These are phyloP conservation scores for Rostrohypoxylon terebratum DNA, from an alignment of 495 filamentous ascomycete genomes.

Conservation along the genomic window DNA sequence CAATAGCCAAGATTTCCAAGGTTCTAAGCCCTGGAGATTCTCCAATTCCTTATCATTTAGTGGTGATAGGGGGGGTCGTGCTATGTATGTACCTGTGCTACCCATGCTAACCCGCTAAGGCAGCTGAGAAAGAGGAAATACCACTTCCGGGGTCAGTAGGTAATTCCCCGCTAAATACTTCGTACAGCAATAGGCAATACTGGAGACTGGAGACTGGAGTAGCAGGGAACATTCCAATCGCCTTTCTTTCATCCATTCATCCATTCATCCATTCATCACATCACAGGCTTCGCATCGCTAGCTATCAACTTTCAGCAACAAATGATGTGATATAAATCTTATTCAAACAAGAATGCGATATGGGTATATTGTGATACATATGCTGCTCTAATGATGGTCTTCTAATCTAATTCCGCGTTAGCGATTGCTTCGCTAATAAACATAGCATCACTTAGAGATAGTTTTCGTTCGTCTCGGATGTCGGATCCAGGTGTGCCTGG, in stretches of 20 bases:
- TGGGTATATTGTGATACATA: constrained; percentile 33
- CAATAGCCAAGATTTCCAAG: constrained; percentile 32
- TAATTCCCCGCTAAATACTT: neutral
- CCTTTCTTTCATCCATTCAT: neutral
- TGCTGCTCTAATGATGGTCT: neutral
- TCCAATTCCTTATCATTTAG: constrained; percentile 42
- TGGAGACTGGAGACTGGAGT: too few species aligned
- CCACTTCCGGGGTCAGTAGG: too few species aligned
- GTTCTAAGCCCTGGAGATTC: too few species aligned
- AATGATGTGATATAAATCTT: neutral
- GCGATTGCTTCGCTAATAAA: constrained; percentile 39
- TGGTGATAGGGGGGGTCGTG: constrained; percentile 8
- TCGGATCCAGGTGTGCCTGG: constrained; percentile 39
- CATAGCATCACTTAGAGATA: constrained; percentile 15
- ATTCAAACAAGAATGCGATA: constrained; percentile 10
- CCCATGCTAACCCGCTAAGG: constrained; percentile 29
- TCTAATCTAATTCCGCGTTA: constrained; percentile 38
- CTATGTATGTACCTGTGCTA: neutral
- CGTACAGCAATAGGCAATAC: too few species aligned
- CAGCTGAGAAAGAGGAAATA: constrained; percentile 28
- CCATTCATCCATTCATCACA: too few species aligned
- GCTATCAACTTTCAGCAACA: neutral
- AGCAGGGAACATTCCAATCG: neutral
- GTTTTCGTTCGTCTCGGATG: constrained; percentile 21
- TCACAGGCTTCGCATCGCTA: neutral